phyloP scores from a whole-genome alignment of 129 eudicot genomes.

The Saussurea involucrata region DNA sequence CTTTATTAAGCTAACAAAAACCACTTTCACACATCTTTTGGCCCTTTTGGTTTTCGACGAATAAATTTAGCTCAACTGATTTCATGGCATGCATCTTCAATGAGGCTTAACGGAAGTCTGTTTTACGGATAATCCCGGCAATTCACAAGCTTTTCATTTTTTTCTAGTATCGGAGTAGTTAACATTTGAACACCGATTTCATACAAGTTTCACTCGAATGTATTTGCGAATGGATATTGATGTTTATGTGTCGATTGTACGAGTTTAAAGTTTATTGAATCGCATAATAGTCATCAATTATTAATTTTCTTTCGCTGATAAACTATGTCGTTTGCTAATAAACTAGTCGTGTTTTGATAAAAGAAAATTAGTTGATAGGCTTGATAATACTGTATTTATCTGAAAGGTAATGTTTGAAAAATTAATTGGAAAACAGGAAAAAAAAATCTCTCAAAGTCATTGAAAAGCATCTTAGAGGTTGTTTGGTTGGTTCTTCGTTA shows the following conservation, averaged over 20 bases:
- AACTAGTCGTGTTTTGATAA: neutral
- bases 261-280: neutral
- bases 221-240: neutral
- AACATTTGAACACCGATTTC: neutral
- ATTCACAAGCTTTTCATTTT: neutral
- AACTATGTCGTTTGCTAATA: too few relatives aligned
- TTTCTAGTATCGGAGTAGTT: neutral
- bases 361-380: too few relatives aligned
- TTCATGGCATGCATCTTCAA: constrained; percentile 21
- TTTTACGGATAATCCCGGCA: neutral
- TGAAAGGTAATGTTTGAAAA: neutral
- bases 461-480: too few relatives aligned
- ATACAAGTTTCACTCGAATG: neutral
- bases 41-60: constrained; percentile 1
- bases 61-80: constrained; percentile 7
- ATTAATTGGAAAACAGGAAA: neutral
- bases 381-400: neutral
- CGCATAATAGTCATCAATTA: neutral
- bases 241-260: neutral
- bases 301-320: neutral
- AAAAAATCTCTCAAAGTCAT: neutral
- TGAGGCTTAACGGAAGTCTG: constrained; percentile 15
- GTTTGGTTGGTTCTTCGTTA: too few relatives aligned
- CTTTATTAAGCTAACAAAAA: neutral
- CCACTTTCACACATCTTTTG: neutral